phyloP scores from a whole-genome alignment of 2,329 filamentous ascomycete species.

The Blastomyces parvus region DNA sequence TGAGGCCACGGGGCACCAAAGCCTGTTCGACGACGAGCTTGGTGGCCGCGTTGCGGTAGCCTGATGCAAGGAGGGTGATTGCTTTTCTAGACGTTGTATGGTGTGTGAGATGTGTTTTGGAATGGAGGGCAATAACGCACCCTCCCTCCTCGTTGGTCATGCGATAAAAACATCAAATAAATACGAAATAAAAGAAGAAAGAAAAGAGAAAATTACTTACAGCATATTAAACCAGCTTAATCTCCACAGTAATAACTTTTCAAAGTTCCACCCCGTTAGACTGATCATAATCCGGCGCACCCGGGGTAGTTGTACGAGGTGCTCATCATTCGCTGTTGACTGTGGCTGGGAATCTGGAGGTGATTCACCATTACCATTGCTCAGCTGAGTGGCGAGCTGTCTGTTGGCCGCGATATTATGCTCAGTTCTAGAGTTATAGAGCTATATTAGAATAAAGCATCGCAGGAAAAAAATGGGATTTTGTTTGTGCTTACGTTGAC shows the following conservation, averaged over 20 bases:
- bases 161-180: too few relatives aligned
- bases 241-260: slow-evolving; percentile 56
- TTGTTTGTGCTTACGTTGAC: slow-evolving; percentile 51
- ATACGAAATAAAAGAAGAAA: background rate
- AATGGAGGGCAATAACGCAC: too few relatives aligned
- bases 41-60: slow-evolving; percentile 61
- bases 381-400: slow-evolving; percentile 37
- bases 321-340: slow-evolving; percentile 43
- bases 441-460: background rate
- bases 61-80: slow-evolving; percentile 52
- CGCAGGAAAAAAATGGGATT: background rate
- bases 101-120: background rate
- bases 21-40: slow-evolving; percentile 59
- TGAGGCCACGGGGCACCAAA: slow-evolving; percentile 62
- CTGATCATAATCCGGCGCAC: slow-evolving; percentile 58
- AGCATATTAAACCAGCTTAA: slow-evolving; percentile 58
- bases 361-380: background rate
- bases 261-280: slow-evolving; percentile 64
- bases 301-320: slow-evolving; percentile 53
- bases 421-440: slow-evolving; percentile 51
- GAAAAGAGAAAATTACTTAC: slow-evolving; percentile 32
- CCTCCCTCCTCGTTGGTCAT: background rate
- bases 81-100: slow-evolving; percentile 42
- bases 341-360: slow-evolving; percentile 23
- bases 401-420: slow-evolving; percentile 59